Percentiles rank a stretch among this genome's conserved stretches.
Conservation (phyloP, 306 rosid species). For the Psophocarpus tetragonolobus region DNA sequence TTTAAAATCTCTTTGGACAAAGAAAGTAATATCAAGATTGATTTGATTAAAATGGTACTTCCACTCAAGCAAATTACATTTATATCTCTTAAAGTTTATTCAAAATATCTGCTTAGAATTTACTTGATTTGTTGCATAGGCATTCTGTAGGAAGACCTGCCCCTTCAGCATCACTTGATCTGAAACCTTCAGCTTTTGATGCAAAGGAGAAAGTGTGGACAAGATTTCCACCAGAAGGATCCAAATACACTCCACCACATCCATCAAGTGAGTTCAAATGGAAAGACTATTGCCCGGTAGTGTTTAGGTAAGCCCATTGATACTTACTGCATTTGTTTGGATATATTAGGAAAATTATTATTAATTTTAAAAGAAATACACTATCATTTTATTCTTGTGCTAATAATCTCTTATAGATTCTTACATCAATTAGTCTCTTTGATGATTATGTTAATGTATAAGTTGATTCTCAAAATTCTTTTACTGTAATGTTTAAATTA, state of each 20-base stretch:
- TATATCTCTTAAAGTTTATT: no score
- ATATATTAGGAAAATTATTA: background rate
- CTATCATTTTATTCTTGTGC: no score
- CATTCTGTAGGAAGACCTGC: slow-evolving; percentile 94
- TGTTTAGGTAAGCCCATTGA: slow-evolving; percentile 62
- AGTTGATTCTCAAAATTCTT: no score
- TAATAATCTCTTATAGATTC: no score
- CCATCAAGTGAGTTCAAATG: slow-evolving; percentile 80
- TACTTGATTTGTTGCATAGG: slow-evolving; percentile 44
- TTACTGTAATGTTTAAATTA: no score
- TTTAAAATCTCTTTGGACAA: no score
- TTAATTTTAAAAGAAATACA: background rate
- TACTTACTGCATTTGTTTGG: background rate
- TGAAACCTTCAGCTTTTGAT: slow-evolving; percentile 90
- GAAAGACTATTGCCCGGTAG: slow-evolving; percentile 96
- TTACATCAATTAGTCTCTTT: no score
- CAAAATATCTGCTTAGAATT: background rate
- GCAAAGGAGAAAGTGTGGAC: slow-evolving; percentile 93
- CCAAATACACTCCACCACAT: slow-evolving; percentile 92
- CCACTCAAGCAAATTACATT: no score
- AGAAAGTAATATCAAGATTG: no score
- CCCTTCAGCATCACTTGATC: slow-evolving; percentile 74
- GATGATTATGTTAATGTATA: no score
- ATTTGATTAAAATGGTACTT: no score
- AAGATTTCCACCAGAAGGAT: slow-evolving; percentile 86